Base-by-base conservation (phyloP, 768 basidiomycete species). In the Kwoniella dejecticola region DNA sequence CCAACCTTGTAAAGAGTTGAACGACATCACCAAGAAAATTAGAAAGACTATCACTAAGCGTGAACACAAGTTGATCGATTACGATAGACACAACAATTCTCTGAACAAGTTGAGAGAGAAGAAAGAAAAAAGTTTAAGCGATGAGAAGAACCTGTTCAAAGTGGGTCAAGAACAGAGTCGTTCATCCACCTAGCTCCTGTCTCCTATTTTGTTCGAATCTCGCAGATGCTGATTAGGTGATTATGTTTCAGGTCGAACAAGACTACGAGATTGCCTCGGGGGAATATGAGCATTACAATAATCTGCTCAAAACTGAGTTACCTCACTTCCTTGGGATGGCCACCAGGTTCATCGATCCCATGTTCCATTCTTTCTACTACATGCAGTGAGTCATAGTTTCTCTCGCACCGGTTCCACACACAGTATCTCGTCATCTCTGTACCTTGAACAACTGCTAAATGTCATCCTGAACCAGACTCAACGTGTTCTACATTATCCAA, bases 351-450 rank as follows among this genome's bases (percentile, higher is more conserved):
- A 91, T 98, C 75, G 89, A 94, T 68, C 96, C 96, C 0, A 82
- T 98, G n/a, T 99, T 97, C 85, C 89, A 95, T 71, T 95, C 92
- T 17, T 93, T 93, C 83, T 99, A 89, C 83, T 99, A 95, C 79
- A 97, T 99, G 93, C 92, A 98, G 91, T 94, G 73, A 74, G 92
- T 86, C 11, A 10, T 21, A 13, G 15, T 27, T 2, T 21, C 19
- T 27, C 44, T 45, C 24, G 26, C 33, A 41, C 5, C 17, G 27
- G 19, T 7, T 42, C 17, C 23, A 44, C 50, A 24, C 15, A 31
- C 47, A 8, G 10, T 26, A 55, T 29, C 10, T 4, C n/a, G 17
- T 49, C 8, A 11, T 57, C 17, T 38, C 8, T 8, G 17, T 8
- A 8, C 13, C 36, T 60, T 56, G 60, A 58, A 64, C 19, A 11